phyloP scores from a whole-genome alignment of 208 protist species.

The Trypanosoma rangeli region DNA sequence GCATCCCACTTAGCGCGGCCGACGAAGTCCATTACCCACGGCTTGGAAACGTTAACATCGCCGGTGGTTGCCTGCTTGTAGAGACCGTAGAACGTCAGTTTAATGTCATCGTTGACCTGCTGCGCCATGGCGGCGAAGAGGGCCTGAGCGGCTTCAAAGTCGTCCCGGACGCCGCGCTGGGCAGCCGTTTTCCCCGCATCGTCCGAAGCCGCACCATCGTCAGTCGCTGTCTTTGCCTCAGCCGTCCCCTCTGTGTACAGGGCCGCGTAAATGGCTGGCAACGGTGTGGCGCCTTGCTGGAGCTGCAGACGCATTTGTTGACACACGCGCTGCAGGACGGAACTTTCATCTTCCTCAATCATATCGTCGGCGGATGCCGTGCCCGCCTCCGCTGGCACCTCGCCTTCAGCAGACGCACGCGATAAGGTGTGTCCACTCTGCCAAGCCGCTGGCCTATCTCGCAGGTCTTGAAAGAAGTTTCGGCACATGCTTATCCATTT shows the following conservation, averaged over 20 bases:
- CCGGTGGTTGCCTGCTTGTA: conserved; percentile 89
- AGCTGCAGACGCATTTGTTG: conserved; percentile 41
- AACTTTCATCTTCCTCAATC: conserved; percentile 26
- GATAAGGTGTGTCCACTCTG: conserved; percentile 28
- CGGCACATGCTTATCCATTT: conserved; percentile 57
- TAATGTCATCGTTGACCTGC: conserved; percentile 54
- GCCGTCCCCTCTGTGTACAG: conserved; percentile 33
- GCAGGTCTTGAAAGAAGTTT: conserved; percentile 47
- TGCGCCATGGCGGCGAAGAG: conserved; percentile 49
- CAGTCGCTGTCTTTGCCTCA: neutral
- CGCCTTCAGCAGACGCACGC: conserved; percentile 12
- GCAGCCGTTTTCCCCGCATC: conserved; percentile 4
- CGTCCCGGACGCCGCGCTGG: conserved; percentile 29
- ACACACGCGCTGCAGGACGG: conserved; percentile 38
- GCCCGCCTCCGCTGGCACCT: neutral
- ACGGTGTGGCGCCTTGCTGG: conserved; percentile 49
- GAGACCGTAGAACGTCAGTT: conserved; percentile 86
- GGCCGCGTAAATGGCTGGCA: conserved; percentile 34
- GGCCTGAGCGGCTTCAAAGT: conserved; percentile 59
- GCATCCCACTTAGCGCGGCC: conserved; percentile 91
- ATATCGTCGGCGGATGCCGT: neutral
- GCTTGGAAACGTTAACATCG: conserved; percentile 67
- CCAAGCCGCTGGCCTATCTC: conserved; percentile 30
- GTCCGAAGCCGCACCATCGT: conserved; percentile 5
- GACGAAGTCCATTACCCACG: conserved; percentile 81